Base-by-base conservation (phyloP, 768 basidiomycete species). In the Rhodotorula paludigena region DNA sequence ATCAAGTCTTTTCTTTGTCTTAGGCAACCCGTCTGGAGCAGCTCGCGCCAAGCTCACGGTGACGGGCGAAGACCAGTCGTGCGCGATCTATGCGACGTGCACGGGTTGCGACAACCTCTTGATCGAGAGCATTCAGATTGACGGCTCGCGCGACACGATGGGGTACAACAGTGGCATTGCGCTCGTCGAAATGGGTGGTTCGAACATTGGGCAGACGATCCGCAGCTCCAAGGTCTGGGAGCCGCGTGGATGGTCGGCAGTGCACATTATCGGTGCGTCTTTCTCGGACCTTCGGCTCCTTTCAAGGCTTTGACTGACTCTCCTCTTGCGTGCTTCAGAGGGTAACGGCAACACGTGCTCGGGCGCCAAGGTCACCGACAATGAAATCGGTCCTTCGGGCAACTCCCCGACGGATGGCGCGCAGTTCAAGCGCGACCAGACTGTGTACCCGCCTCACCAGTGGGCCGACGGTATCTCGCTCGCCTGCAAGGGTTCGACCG, bases 401-500 rank as follows among this genome's bases (percentile, higher is more conserved):
- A 48, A 61, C 52, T 48, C 69, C 23, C 75, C 75, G 15, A 72
- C 64, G 28, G 60, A 52, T 45, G 65, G 62, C 25, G 11, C 23
- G 30, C 72, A 73, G 41, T 71, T 73, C 71, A 71, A 63, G 48
- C 64, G 69, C 61, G 59, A 55, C 45, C 25, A 38, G 15, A 32
- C 47, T 10, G 63, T 59, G 35, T 48, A 51, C 57, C 38, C 30
- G 5, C 44, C 58, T 7, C 33, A 45, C 23, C 48, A 66, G 47
- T 69, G 74, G 76, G 76, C 77, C 33, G 77, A 77, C 58, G 77
- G 76, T 23, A 74, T 77, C 52, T 73, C 71, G 23, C 32, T 75
- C 55, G 69, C 73, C 2, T 76, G 77, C 71, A 60, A 57, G 30
- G 57, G 55, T 10, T 70, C 66, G n/a, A 55, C 58, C 28, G 71